Evolutionary conservation across 2,329 filamentous ascomycete species (phyloP).

Genomic region (Aspergillus neoniger): DNA sequence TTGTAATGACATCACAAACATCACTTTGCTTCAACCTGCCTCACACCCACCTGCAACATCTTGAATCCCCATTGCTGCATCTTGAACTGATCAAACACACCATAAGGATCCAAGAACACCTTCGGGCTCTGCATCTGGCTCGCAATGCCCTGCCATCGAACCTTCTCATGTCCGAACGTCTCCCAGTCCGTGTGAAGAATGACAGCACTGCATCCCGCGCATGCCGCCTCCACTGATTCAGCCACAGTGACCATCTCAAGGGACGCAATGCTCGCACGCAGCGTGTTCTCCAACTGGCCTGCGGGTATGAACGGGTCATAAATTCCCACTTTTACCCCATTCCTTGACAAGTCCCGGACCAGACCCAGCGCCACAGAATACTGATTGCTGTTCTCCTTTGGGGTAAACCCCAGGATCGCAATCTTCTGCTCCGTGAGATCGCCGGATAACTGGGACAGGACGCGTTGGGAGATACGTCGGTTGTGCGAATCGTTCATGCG

Average conservation of each 20-base stretch:
- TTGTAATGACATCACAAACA: not conserved
- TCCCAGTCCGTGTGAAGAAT: slow-evolving; percentile 12
- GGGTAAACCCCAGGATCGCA: slow-evolving; percentile 12
- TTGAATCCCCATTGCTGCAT: slow-evolving; percentile 21
- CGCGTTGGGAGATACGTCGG: slow-evolving; percentile 4
- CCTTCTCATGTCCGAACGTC: slow-evolving; percentile 8
- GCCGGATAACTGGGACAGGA: not conserved
- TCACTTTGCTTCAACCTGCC: slow-evolving; percentile 1
- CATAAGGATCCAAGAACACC: slow-evolving; percentile 11
- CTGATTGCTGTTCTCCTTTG: not conserved
- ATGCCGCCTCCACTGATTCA: slow-evolving; percentile 14
- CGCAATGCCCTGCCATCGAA: slow-evolving; percentile 15
- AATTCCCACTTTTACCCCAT: slow-evolving; percentile 11
- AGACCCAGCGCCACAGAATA: slow-evolving; percentile 4
- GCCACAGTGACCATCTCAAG: slow-evolving; percentile 10
- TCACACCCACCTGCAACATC: slow-evolving; percentile 15
- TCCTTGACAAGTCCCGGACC: slow-evolving; percentile 6
- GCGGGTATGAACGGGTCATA: slow-evolving; percentile 8
- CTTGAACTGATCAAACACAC: slow-evolving; percentile 13
- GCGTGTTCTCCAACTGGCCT: slow-evolving; percentile 1
- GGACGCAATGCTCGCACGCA: slow-evolving; percentile 4
- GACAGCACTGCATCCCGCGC: slow-evolving; percentile 15
- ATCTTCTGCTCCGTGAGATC: slow-evolving; percentile 9
- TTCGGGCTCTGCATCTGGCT: slow-evolving; percentile 14
- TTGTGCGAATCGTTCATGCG: slow-evolving; percentile 17